Evolutionary conservation across 2,329 filamentous ascomycete species (phyloP).

Genomic region (Microsporum canis): DNA sequence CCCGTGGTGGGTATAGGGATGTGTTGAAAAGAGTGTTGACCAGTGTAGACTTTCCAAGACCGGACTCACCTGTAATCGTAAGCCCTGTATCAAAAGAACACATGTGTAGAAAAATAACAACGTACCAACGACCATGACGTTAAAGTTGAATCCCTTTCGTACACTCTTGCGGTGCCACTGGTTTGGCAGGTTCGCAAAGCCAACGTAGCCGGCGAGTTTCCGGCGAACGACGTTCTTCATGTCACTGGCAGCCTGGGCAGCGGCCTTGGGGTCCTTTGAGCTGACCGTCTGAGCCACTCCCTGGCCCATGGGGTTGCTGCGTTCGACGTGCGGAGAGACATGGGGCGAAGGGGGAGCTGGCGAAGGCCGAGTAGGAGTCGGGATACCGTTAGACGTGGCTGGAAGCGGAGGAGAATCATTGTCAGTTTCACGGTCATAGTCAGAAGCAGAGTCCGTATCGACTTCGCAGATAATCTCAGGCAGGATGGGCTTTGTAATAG

Average conservation of each 20-base stretch:
- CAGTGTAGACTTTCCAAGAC: slow-evolving; percentile 95
- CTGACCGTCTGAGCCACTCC: slow-evolving; percentile 48
- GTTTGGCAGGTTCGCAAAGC: slow-evolving; percentile 96
- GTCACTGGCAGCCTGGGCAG: slow-evolving; percentile 48
- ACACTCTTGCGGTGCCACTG: slow-evolving; percentile 99
- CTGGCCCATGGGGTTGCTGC: slow-evolving; percentile 47
- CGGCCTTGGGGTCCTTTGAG: slow-evolving; percentile 53
- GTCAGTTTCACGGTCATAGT: slow-evolving; percentile 21
- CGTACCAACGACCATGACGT: slow-evolving; percentile 99
- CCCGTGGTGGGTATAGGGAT: slow-evolving; percentile 94
- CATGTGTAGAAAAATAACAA: slow-evolving; percentile 20
- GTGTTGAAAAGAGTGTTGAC: slow-evolving; percentile 99
- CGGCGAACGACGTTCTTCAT: slow-evolving; percentile 93
- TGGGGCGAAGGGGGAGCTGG: slow-evolving; percentile 23
- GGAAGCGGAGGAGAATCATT: slow-evolving; percentile 20
- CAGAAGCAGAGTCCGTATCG: background rate
- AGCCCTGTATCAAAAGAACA: background rate
- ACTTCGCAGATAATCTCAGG: background rate
- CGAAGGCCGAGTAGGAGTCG: slow-evolving; percentile 22
- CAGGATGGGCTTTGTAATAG: background rate
- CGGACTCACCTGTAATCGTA: slow-evolving; percentile 70
- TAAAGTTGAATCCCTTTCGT: slow-evolving; percentile 99
- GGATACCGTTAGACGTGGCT: slow-evolving; percentile 22
- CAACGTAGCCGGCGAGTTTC: slow-evolving; percentile 96
- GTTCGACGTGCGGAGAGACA: slow-evolving; percentile 40